Evolutionary conservation across 1,139 yeast species (phyloP), one percentile per base, ranked within the genome.

Genomic region (Ogataea hybrid): DNA sequence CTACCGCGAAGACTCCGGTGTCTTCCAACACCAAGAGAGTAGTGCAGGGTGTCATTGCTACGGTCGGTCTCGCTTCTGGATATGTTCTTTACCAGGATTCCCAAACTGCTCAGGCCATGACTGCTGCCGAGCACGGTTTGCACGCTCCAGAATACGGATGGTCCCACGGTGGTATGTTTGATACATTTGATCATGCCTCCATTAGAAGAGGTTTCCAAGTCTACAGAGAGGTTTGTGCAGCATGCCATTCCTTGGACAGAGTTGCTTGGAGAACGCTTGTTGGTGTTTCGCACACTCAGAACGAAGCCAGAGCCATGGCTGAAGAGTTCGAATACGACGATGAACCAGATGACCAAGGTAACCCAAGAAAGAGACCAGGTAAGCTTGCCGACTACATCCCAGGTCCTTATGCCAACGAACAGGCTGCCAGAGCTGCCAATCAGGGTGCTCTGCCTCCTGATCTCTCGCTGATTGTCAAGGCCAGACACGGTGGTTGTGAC

Each of bases 371-470:
- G 84, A 88, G 98, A 77, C 85, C 95, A 48, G 99, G 99, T 73
- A 94, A 92, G 74, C 79, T 92, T 65, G 90, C 97, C 52, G 99
- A 92, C 71, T 81, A 85, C 71, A 74, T 94, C 59, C 97, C 95
- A 58, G 86, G 85, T 53, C 98, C 99, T 48, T 92, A 92, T 69
- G 89, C 86, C 57, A 92, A 92, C 67, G 98, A 92, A 69, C 95
- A 94, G 74, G 97, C 97, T 54, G 98, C 98, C 41, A 88, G 98
- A 77, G 97, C 98, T 56, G 97, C 96, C 53, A 92, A 92, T 78
- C 97, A 88, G 73, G 98, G 99, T 70, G 97, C 98, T 50, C 77
- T 85, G 56, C 99, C 99, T 51, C 99, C 99, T 52, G 99, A 92
- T 73, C 81, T 92, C 67, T 89, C 97, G 31, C 79, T 92, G 69